Percentiles rank a stretch among this genome's conserved stretches.
Evolutionary conservation across 495 filamentous ascomycete genomes (phyloP).

Genomic region (Penicillium longicatenatum): DNA sequence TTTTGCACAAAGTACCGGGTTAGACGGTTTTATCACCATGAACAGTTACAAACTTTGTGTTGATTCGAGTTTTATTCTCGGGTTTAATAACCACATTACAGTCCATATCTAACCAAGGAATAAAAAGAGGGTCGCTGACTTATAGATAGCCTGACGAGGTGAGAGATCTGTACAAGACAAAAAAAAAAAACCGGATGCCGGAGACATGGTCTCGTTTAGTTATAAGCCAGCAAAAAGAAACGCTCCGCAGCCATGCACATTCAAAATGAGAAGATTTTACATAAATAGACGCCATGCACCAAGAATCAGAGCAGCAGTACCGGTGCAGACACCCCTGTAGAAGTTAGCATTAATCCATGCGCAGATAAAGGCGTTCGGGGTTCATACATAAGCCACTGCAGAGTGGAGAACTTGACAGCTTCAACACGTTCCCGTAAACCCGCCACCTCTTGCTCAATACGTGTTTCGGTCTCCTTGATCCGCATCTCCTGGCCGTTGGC

Average conservation of each 20-base stretch:
- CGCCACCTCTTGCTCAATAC: constrained; percentile 97
- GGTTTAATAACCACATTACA: background rate
- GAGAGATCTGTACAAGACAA: background rate
- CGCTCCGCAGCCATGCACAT: constrained; percentile 30
- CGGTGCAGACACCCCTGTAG: constrained; percentile 82
- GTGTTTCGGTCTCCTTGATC: constrained; percentile 97
- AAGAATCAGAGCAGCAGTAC: constrained; percentile 87
- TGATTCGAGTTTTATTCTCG: background rate
- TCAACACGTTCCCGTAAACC: constrained; percentile 88
- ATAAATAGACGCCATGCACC: constrained; percentile 94
- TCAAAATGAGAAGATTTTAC: constrained; percentile 32
- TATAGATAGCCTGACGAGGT: background rate
- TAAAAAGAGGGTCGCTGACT: no score
- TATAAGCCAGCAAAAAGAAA: constrained; percentile 9
- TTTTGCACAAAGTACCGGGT: no score
- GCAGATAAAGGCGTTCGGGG: constrained; percentile 5
- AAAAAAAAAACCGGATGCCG: constrained; percentile 7
- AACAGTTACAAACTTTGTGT: background rate
- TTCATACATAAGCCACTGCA: constrained; percentile 91
- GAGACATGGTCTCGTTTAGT: constrained; percentile 20
- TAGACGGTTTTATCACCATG: background rate
- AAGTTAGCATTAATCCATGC: constrained; percentile 26
- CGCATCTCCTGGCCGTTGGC: constrained; percentile 96
- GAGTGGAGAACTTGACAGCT: constrained; percentile 93
- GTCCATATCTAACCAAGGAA: background rate